Base-by-base conservation (phyloP, 2,329 filamentous ascomycete species). In the Coleophoma eucalyptorum region DNA sequence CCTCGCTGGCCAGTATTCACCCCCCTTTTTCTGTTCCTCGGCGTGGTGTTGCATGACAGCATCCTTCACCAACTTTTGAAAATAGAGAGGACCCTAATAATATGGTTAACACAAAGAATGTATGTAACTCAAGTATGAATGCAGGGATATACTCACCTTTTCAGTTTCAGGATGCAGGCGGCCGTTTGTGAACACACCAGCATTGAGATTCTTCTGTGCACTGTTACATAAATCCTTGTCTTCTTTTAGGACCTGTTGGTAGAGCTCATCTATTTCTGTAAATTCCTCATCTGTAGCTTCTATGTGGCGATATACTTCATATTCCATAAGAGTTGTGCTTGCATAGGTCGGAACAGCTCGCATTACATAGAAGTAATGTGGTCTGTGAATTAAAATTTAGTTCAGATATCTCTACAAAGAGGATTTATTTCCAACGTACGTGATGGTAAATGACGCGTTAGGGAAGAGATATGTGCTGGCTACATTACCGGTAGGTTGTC, bases 81-180 rank as follows among this genome's bases (percentile, higher is more conserved):
- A n/a, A n/a, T n/a, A n/a, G n/a, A n/a, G n/a, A n/a, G n/a, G n/a
- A n/a, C n/a, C n/a, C n/a, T n/a, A n/a, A n/a, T n/a, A n/a, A n/a
- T n/a, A n/a, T n/a, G n/a, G n/a, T n/a, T n/a, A n/a, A n/a, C n/a
- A n/a, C n/a, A n/a, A n/a, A n/a, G n/a, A n/a, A n/a, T n/a, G n/a
- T n/a, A n/a, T n/a, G n/a, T n/a, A n/a, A n/a, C n/a, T n/a, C n/a
- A n/a, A n/a, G n/a, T n/a, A n/a, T n/a, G n/a, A n/a, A n/a, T n/a
- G n/a, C n/a, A n/a, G n/a, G n/a, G n/a, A n/a, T n/a, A n/a, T n/a
- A n/a, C n/a, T n/a, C n/a, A n/a, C 65, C 68, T 56, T 74, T 60
- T 80, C 77, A 57, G 72, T 71, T n/a, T 72, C 65, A 0, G 77
- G 75, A 56, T 80, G 77, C 50, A 78, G 63, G 56, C 78, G 72